These are phyloP conservation scores for Penicillium sp. DNA, from an alignment of 2,329 filamentous ascomycete species.

Conservation along the genomic window DNA sequence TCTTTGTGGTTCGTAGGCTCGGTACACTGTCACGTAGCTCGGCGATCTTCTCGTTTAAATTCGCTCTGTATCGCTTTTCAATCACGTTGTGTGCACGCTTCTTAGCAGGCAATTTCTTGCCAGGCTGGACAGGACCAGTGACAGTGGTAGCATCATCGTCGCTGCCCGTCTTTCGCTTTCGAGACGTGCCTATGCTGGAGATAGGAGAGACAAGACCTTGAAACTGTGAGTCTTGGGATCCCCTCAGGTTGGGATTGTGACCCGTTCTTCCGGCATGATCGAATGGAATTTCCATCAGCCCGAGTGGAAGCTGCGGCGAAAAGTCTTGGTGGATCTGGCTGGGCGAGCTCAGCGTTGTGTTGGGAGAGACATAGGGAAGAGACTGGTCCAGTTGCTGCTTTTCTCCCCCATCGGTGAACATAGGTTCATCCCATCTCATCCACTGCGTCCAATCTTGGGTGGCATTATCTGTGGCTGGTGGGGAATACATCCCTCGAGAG, in stretches of 20 bases:
- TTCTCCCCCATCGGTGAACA: slow-evolving; percentile 29
- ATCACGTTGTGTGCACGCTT: slow-evolving; percentile 99
- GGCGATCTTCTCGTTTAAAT: slow-evolving; percentile 95
- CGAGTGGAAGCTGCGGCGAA: slow-evolving; percentile 33
- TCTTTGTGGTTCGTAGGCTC: slow-evolving; percentile 76
- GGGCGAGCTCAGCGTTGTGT: slow-evolving; percentile 24
- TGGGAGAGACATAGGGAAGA: slow-evolving; percentile 27
- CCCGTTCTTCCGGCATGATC: slow-evolving; percentile 10
- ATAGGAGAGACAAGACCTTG: slow-evolving; percentile 26
- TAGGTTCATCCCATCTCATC: slow-evolving; percentile 46
- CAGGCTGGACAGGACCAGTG: slow-evolving; percentile 29
- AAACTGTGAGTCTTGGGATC: slow-evolving; percentile 4
- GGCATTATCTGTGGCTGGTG: slow-evolving; percentile 25
- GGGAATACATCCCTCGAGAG: slow-evolving; percentile 17
- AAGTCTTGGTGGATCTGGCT: slow-evolving; percentile 25
- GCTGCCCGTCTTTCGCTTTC: slow-evolving; percentile 69
- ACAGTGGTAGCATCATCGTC: slow-evolving; percentile 42
- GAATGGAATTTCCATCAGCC: slow-evolving; percentile 29
- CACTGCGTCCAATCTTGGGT: slow-evolving; percentile 46
- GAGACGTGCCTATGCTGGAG: slow-evolving; percentile 34
- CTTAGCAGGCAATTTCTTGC: slow-evolving; percentile 64
- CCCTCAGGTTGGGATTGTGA: neutral
- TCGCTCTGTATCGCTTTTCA: slow-evolving; percentile 93
- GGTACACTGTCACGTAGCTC: slow-evolving; percentile 89
- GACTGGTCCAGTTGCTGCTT: slow-evolving; percentile 23